phyloP scores from a whole-genome alignment of 768 basidiomycete species.

The Gyrodon lividus region DNA sequence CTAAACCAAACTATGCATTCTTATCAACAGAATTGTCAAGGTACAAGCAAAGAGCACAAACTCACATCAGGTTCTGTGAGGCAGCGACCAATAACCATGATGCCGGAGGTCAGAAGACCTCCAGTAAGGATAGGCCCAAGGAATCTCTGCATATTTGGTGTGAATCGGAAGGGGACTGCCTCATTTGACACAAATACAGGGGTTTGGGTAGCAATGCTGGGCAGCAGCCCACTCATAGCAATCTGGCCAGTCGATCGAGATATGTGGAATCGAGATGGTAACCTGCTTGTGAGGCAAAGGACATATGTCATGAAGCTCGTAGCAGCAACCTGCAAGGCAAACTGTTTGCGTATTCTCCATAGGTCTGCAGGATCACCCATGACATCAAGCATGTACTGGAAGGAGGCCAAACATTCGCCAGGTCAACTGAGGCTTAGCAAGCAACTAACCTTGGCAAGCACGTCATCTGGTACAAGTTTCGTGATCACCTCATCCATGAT shows the following conservation, averaged over 20 bases:
- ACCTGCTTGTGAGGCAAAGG: slow-evolving; percentile 78
- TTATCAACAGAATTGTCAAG: not conserved
- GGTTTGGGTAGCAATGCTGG: slow-evolving; percentile 54
- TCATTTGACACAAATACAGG: slow-evolving; percentile 76
- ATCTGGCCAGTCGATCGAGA: slow-evolving; percentile 89
- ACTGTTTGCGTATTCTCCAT: slow-evolving; percentile 98
- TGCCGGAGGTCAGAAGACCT: slow-evolving; percentile 80
- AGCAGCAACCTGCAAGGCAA: slow-evolving; percentile 84
- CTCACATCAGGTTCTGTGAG: slow-evolving; percentile 89
- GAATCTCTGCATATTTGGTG: slow-evolving; percentile 94
- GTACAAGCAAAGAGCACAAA: not conserved
- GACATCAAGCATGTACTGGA: slow-evolving; percentile 85
- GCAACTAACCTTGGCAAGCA: slow-evolving; percentile 69
- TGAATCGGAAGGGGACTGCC: slow-evolving; percentile 93
- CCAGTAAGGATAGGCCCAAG: slow-evolving; percentile 87
- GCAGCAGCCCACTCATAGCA: slow-evolving; percentile 90
- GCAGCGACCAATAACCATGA: slow-evolving; percentile 89
- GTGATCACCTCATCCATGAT: slow-evolving; percentile 82
- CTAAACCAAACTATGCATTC: slow-evolving; percentile 73
- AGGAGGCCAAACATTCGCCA: slow-evolving; percentile 1
- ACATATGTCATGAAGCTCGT: slow-evolving; percentile 91
- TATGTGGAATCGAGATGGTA: slow-evolving; percentile 84
- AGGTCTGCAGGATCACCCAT: slow-evolving; percentile 84
- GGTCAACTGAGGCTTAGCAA: not conserved
- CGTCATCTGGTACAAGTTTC: slow-evolving; percentile 88